Conservation (phyloP, 1,284 basidiomycete species). For the Pterula multifida region DNA sequence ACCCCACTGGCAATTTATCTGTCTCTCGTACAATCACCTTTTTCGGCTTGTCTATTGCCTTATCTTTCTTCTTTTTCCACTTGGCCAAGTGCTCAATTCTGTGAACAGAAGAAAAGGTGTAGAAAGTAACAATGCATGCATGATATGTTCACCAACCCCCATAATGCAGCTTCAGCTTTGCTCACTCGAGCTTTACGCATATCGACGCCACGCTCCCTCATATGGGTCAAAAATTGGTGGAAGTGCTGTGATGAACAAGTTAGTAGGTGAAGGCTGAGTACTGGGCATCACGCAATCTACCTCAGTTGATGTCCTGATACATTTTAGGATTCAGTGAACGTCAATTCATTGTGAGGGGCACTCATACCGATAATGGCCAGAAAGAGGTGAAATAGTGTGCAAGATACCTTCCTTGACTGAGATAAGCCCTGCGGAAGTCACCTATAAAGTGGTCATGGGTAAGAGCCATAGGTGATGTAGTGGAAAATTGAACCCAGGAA, state of each 20-base stretch:
- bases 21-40: conserved; percentile 11
- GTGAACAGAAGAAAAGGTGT: neutral
- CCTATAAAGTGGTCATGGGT: conserved; percentile 12
- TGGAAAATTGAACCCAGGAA: conserved; percentile 11
- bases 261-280: neutral
- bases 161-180: conserved; percentile 45
- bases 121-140: neutral
- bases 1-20: conserved; percentile 8
- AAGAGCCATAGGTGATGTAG: neutral
- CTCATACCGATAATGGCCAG: conserved; percentile 51
- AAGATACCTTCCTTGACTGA: conserved; percentile 56
- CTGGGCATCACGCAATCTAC: conserved; percentile 14
- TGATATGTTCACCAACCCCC: conserved; percentile 36
- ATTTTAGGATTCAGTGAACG: conserved; percentile 2
- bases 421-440: conserved; percentile 58
- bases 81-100: conserved; percentile 37
- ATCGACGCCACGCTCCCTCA: conserved; percentile 49
- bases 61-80: conserved; percentile 27
- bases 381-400: conserved; percentile 52
- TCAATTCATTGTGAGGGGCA: conserved; percentile 10
- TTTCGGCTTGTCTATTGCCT: conserved; percentile 20
- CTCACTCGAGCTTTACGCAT: conserved; percentile 48
- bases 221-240: conserved; percentile 43
- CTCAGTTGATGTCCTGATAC: conserved; percentile 37
- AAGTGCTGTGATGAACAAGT: conserved; percentile 36